Base-by-base conservation (phyloP, 2,329 filamentous ascomycete genomes). In the Periglandula ipomoeae region DNA sequence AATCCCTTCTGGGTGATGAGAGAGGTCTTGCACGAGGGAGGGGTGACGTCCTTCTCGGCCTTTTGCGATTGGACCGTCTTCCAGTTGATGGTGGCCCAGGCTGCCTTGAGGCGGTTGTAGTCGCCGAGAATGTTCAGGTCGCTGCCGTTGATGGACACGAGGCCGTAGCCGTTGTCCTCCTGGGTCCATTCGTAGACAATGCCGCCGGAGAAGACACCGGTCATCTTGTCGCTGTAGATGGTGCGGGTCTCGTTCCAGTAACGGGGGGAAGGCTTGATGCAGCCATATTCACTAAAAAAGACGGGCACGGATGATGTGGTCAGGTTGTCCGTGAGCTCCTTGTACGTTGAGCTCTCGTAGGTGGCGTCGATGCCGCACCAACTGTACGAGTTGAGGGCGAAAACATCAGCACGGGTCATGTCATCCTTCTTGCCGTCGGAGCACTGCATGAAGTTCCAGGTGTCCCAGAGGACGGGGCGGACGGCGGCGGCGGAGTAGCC, bases 401-500 rank as follows among this genome's bases (percentile, higher is more conserved):
- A 89, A 59, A 90, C 72, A 59, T 91, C 87, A 48, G 76, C 80
- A 26, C 78, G 76, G 55, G 82, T 85, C 62, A 77, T 73, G 61
- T 84, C 75, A 47, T 72, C 63, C n/a, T 65, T 59, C 40, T 79
- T 72, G 44, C 70, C 74, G 13, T 75, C 70, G 40, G 75, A 70
- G 68, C 86, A 90, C 62, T 85, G 76, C 69, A 89, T 74, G 69
- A 87, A 90, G 63, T 85, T 81, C 79, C 77, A 89, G 48, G 79
- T 84, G 59, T 90, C 87, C 61, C 82, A 73, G 22, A 90, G 77
- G 39, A 87, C 79, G 1, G 77, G 69, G 52, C 86, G 82, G 39
- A 91, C 87, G 63, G 90, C 86, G 44, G 86, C 86, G 51, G 86
- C 86, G 6, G 85, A 89, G 74, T 90, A 90, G 40, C 86, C 86